phyloP scores from a whole-genome alignment of 805 yeast genomes.

The Wickerhamiella qilinensis region DNA sequence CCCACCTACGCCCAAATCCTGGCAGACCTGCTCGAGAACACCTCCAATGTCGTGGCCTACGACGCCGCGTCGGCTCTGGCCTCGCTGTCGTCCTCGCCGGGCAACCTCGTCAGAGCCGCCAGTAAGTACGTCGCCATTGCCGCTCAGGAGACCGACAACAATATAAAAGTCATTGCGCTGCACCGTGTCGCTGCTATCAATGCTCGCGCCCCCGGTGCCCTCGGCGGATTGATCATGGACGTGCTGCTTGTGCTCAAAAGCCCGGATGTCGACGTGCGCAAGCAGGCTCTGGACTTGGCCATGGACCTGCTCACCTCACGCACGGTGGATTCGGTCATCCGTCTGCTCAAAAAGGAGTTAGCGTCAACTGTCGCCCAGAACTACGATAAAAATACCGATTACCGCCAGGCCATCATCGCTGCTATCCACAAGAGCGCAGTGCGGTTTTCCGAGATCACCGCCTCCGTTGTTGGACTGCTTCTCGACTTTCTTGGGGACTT shows the following conservation, averaged over 20 bases:
- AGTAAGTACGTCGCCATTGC: constrained; percentile 76
- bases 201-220: constrained; percentile 57
- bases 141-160: constrained; percentile 84
- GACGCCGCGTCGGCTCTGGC: constrained; percentile 83
- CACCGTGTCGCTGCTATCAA: constrained; percentile 71
- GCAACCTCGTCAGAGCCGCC: constrained; percentile 63
- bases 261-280: constrained; percentile 82
- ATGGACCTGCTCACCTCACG: constrained; percentile 65
- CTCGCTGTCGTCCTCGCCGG: constrained; percentile 38
- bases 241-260: constrained; percentile 72
- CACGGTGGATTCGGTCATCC: constrained; percentile 87
- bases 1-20: constrained; percentile 58
- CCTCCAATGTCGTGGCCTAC: constrained; percentile 40
- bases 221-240: constrained; percentile 73
- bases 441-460: constrained; percentile 78
- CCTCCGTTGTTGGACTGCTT: constrained; percentile 73
- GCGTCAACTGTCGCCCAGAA: constrained; percentile 46
- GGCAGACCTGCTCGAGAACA: constrained; percentile 46
- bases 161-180: constrained; percentile 81
- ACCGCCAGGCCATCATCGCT: constrained; percentile 73
- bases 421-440: constrained; percentile 84
- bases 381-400: constrained; percentile 67
- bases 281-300: constrained; percentile 74
- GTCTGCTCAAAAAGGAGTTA: constrained; percentile 80
- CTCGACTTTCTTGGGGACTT: constrained; percentile 72